phyloP scores from a whole-genome alignment of 116 monocot species.

The Cymodocea nodosa region DNA sequence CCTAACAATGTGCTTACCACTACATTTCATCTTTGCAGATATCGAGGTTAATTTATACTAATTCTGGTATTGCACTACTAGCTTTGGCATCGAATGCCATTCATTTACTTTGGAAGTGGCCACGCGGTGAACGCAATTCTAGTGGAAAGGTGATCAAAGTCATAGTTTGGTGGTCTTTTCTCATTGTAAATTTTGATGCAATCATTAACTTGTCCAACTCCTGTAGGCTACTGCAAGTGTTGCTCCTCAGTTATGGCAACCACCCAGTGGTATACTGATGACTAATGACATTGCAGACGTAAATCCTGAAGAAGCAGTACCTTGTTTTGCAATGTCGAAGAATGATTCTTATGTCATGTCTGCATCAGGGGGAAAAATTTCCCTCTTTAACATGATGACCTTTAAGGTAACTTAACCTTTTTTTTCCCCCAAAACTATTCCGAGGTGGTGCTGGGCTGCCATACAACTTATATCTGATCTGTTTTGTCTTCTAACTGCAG shows the following conservation, averaged over 20 bases:
- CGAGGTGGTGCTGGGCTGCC: no score
- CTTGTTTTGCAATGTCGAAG: slow-evolving; percentile 78
- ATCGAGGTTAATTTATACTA: slow-evolving; percentile 89
- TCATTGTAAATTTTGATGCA: no score
- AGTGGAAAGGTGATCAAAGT: no score
- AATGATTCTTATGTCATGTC: slow-evolving; percentile 92
- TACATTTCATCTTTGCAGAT: slow-evolving; percentile 29
- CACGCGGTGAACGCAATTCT: no score
- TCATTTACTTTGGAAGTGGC: no score
- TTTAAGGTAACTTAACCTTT: slow-evolving; percentile 37
- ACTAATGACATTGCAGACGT: slow-evolving; percentile 60
- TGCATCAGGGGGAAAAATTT: slow-evolving; percentile 80
- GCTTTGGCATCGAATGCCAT: slow-evolving; percentile 68
- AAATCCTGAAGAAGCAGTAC: slow-evolving; percentile 62
- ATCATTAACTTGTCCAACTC: not conserved
- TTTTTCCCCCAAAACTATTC: not conserved
- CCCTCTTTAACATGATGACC: slow-evolving; percentile 83
- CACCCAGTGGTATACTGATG: slow-evolving; percentile 67
- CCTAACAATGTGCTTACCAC: not conserved
- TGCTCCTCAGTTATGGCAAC: slow-evolving; percentile 75
- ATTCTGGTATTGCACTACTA: slow-evolving; percentile 85
- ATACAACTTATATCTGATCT: not conserved
- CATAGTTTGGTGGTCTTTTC: no score
- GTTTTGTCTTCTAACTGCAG: slow-evolving; percentile 18
- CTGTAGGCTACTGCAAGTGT: slow-evolving; percentile 56